Base-by-base conservation (phyloP, 345 rosid species). In the Citrus trifoliata region DNA sequence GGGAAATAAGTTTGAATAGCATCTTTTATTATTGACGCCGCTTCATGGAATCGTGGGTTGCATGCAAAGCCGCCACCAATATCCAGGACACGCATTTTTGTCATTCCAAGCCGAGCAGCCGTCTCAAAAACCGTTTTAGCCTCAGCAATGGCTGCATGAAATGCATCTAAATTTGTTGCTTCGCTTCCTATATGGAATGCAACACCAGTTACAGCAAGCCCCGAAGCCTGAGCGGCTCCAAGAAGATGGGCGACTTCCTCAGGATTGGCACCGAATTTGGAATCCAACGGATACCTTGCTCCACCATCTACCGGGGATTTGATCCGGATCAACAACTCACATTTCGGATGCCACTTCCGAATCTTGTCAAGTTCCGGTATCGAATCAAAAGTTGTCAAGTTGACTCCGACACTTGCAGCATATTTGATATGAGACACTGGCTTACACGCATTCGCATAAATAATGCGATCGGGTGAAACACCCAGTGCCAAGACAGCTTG, bases 1-100 rank as follows among this genome's bases (percentile, higher is more conserved):
- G 58, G 58, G 58, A 53, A 53, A 53, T 53, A 53, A 53, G n/a
- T 18, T 53, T 53, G 22, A 53, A 53, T 16, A 53, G 58, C 58
- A 22, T 53, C 22, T 25, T 74, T 77, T 6, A 85, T 25, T 5
- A 61, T 16, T 28, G 75, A 46, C 5, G 77, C 85, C 8, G 81
- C 77, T 30, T 82, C 77, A 8, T 61, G 70, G 25, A 78, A 80
- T 46, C 46, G 76, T 10, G 76, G 62, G 35, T 81, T 77, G 3
- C 68, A 76, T 6, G 76, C 78, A 64, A 85, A 85, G 8, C 85
- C 88, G 2, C 85, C 85, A 1, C 82, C 82, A 53, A 85, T 77
- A 77, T 85, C 53, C 3, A 82, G 81, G 62, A 80, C 32, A 1
- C 18, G 69, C 85, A 85, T 60, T 62, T 32, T 22, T 4, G 79